These are phyloP conservation scores for Climacium dendroides DNA, from an alignment of 225 moss, liverwort and hornwort genomes.

Conservation along the genomic window DNA sequence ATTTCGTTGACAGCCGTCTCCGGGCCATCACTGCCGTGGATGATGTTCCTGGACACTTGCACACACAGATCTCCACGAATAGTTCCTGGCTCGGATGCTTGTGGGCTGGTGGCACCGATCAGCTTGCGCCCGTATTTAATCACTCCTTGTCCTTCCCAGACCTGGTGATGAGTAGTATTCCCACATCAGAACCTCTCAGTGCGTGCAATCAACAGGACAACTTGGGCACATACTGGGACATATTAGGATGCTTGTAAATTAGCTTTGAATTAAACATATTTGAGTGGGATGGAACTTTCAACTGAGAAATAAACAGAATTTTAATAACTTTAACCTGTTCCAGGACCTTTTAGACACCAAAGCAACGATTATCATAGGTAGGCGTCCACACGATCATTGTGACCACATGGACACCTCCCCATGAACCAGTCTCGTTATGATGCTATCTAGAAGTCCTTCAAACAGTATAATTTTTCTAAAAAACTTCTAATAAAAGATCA, in stretches of 20 bases:
- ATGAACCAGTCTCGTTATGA: neutral
- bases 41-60: conserved; percentile 58
- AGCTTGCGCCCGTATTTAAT: conserved; percentile 79
- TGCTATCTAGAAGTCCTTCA: neutral
- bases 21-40: conserved; percentile 59
- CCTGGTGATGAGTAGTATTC: conserved; percentile 8
- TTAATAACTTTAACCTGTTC: too few species aligned
- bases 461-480: neutral
- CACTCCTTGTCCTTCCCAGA: conserved; percentile 84
- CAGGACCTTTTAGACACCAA: neutral
- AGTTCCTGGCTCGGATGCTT: conserved; percentile 68
- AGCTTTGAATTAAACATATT: neutral
- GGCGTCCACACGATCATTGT: neutral
- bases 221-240: neutral
- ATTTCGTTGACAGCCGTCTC: conserved; percentile 60
- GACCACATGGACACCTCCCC: neutral
- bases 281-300: neutral
- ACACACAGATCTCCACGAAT: conserved; percentile 57
- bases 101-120: conserved; percentile 64
- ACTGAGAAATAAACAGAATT: neutral
- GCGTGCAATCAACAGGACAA: neutral
- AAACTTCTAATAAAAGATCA: neutral
- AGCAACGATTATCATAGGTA: neutral
- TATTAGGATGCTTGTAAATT: neutral
- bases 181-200: neutral